A percentile compares a stretch with the other conserved stretches of the same genome.
phyloP scores from a whole-genome alignment of 164 flowering plant species.

The Magnolia officinalis region DNA sequence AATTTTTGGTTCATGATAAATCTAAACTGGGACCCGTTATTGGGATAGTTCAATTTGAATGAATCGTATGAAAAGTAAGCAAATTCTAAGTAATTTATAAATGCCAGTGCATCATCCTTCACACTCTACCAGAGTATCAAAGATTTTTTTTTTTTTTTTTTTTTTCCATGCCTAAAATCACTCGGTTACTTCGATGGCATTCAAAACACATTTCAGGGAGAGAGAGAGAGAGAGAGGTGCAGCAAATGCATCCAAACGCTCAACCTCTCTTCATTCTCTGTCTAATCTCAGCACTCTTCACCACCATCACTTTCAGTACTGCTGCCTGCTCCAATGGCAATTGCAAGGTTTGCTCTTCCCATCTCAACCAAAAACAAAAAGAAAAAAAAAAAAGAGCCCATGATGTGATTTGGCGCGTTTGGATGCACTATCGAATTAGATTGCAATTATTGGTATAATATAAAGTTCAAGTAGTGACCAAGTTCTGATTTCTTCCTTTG shows the following conservation, averaged over 20 bases:
- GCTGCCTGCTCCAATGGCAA: slow-evolving; percentile 54
- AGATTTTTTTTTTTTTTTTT: too few species aligned
- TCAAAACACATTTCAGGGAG: not conserved
- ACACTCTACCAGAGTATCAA: too few species aligned
- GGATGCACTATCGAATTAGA: not conserved
- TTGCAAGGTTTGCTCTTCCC: slow-evolving; percentile 49
- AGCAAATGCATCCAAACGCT: not conserved
- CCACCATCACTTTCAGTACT: not conserved
- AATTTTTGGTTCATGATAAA: too few species aligned
- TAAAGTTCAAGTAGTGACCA: not conserved
- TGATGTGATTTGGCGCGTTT: not conserved
- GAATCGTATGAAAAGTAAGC: too few species aligned
- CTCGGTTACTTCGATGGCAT: too few species aligned
- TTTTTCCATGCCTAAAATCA: too few species aligned
- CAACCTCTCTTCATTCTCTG: slow-evolving; percentile 8
- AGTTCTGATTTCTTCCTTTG: not conserved
- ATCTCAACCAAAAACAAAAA: not conserved
- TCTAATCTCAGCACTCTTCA: slow-evolving; percentile 12
- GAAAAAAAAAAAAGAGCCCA: not conserved
- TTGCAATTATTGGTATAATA: not conserved
- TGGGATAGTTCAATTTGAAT: too few species aligned
- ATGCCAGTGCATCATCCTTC: too few species aligned
- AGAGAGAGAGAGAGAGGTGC: not conserved
- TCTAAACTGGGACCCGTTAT: too few species aligned
- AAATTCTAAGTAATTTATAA: too few species aligned